These are phyloP conservation scores for Xylaria digitata DNA, from an alignment of 2,329 filamentous ascomycete genomes.

Conservation along the genomic window DNA sequence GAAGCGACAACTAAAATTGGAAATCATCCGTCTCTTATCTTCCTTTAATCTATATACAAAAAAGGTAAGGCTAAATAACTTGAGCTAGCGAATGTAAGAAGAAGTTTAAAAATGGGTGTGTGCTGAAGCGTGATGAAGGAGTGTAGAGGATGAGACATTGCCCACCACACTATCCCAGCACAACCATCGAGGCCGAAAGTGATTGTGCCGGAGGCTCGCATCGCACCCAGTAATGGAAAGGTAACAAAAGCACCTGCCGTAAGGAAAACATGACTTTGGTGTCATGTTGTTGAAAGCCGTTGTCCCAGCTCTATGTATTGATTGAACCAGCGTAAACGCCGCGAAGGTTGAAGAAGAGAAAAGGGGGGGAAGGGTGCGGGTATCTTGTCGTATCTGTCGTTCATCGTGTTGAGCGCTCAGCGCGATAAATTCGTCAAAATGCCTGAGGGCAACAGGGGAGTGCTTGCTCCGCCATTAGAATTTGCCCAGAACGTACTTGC, in stretches of 20 bases:
- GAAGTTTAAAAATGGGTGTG: conserved; percentile 22
- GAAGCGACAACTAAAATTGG: not conserved
- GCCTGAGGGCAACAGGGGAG: conserved; percentile 30
- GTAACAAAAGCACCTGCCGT: not conserved
- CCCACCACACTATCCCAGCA: conserved; percentile 17
- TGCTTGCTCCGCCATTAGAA: conserved; percentile 42
- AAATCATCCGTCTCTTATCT: conserved; percentile 3
- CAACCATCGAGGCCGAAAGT: conserved; percentile 12
- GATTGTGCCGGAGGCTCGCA: not conserved
- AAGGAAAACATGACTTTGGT: conserved; percentile 1
- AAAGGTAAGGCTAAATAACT: conserved; percentile 14
- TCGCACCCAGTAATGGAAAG: not conserved
- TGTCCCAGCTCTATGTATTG: conserved; percentile 13
- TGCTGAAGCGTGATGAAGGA: not conserved
- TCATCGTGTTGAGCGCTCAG: conserved; percentile 48
- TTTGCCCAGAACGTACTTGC: conserved; percentile 52
- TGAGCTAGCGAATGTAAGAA: conserved; percentile 25
- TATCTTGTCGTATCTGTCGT: conserved; percentile 45
- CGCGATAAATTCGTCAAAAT: conserved; percentile 39
- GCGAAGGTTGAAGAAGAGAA: conserved; percentile 19
- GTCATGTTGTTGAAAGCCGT: conserved; percentile 6
- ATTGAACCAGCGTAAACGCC: conserved; percentile 31
- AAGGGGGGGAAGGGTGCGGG: conserved; percentile 36
- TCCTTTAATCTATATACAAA: conserved; percentile 27
- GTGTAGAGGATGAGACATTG: conserved; percentile 5